Percentiles rank a stretch among this genome's conserved stretches.
Evolutionary conservation across 2,329 filamentous ascomycete genomes (phyloP).

Genomic region (Elsinoe necatrix): DNA sequence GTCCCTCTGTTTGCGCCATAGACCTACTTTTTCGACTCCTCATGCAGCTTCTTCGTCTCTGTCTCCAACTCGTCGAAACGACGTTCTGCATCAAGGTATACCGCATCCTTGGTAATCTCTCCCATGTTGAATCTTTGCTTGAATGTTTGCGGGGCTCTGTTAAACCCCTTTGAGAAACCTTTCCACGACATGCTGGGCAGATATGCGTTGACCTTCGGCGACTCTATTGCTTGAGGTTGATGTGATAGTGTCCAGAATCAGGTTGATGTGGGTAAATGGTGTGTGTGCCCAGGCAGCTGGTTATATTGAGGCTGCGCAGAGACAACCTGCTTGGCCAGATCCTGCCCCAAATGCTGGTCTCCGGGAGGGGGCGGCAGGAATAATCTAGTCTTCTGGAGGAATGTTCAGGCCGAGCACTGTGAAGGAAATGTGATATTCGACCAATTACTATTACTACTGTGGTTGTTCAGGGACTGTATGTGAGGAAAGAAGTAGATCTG

Average conservation of each 20-base stretch:
- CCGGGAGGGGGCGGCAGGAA: neutral
- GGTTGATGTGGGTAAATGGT: neutral
- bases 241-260: neutral
- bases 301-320: constrained; percentile 14
- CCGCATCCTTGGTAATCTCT: constrained; percentile 86
- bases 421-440: neutral
- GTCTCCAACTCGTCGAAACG: constrained; percentile 88
- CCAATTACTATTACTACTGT: constrained; percentile 15
- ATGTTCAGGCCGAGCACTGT: neutral
- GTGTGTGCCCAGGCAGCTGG: constrained; percentile 8
- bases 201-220: neutral
- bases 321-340: constrained; percentile 4
- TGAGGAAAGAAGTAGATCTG: constrained; percentile 7
- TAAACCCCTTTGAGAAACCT: constrained; percentile 84
- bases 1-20: constrained; percentile 15
- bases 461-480: neutral
- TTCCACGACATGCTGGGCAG: constrained; percentile 77
- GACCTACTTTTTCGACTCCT: constrained; percentile 77
- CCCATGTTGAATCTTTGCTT: constrained; percentile 91
- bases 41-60: constrained; percentile 93
- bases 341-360: neutral
- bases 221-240: neutral
- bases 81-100: constrained; percentile 90
- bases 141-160: constrained; percentile 82
- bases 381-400: neutral